Evolutionary conservation across 345 rosid genomes (phyloP), one percentile per base, ranked within the genome.

Genomic region (Erucastrum elatum): DNA sequence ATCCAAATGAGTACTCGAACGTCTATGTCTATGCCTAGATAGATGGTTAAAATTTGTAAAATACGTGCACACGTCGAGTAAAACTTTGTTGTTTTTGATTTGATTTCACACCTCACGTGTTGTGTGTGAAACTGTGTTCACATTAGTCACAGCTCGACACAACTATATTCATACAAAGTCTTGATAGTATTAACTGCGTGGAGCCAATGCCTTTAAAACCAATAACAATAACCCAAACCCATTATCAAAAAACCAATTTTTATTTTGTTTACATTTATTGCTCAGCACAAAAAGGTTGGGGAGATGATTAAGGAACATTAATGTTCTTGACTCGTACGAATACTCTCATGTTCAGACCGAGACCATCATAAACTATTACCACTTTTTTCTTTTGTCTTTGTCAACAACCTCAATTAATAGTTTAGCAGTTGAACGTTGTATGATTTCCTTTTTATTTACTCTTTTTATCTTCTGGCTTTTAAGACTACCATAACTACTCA

Each of bases 351-450:
- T 80, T 80, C 76, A 80, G 61, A 75, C 76, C 55, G 13, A 41
- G 13, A 41, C 49, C 49, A 41, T 41, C 25, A 53, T 53, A 75
- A 65, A 56, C 56, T 16, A 73, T 7, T 53, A 44, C 5, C 9
- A 3, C 30, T 75, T 5, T 29, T 31, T 53, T 46, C 49, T 41
- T 13, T 35, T 15, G 66, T 29, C 33, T 8, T 72, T 72, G 81
- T 75, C 77, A 63, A 81, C 80, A 79, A 80, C 76, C 58, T 80
- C 83, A 81, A 75, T 81, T 75, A 81, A 81, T 75, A 64, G 60
- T 53, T 33, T 1, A 87, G 75, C 89, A 79, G 94, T 87, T 91
- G 94, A 85, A 66, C 9, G 87, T 87, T 87, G 77, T 46, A 78
- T 64, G 69, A 66, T 44, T 71, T 1, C 68, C 58, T 49, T 59